Base-by-base conservation (phyloP, 2,329 filamentous ascomycete genomes). In the Botrytis byssoidea region DNA sequence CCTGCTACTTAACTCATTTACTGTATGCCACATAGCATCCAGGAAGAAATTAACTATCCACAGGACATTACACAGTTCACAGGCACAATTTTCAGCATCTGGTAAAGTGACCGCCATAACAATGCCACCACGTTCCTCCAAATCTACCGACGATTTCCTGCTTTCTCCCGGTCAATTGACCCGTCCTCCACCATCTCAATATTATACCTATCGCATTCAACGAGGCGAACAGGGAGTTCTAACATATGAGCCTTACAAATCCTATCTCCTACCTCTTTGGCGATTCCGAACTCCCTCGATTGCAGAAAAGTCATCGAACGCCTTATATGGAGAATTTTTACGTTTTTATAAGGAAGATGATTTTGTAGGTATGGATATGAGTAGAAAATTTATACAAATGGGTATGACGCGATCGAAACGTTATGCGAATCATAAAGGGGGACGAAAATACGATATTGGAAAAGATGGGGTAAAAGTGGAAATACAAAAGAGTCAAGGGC, bases 351-450 rank as follows among this genome's bases (percentile, higher is more conserved):
- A 79, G 1, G 77, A 83, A 10, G 82, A 81, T 5, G 89, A 91
- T 79, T 89, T 91, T 73, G 87, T 91, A 0, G 89, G 89, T 18
- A 89, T 89, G 83, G 89, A 91, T 73, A 91, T 91, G 88, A 81
- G 85, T 29, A 83, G 88, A 40, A 91, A 91, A 77, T 91, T 90
- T 76, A 84, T 91, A 10, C 88, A 91, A 79, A 91, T 91, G 89
- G 86, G 89, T 2, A 90, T 90, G 87, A 91, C 89, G 32, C 81
- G 89, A 25, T 85, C 88, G 3, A 88, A 86, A 77, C 80, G 88
- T 74, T 90, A 90, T 81, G 88, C 87, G 25, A 90, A 90, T 74
- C 83, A 86, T 70, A 82, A 83, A 46, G 84, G 88, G 0, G 89
- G 88, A 0, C 83, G 85, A 40, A 90, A 90, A 77, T 89, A 89